These are phyloP conservation scores for Stagonosporopsis cucurbitacearum DNA, from an alignment of 2,329 filamentous ascomycete species.

Conservation along the genomic window DNA sequence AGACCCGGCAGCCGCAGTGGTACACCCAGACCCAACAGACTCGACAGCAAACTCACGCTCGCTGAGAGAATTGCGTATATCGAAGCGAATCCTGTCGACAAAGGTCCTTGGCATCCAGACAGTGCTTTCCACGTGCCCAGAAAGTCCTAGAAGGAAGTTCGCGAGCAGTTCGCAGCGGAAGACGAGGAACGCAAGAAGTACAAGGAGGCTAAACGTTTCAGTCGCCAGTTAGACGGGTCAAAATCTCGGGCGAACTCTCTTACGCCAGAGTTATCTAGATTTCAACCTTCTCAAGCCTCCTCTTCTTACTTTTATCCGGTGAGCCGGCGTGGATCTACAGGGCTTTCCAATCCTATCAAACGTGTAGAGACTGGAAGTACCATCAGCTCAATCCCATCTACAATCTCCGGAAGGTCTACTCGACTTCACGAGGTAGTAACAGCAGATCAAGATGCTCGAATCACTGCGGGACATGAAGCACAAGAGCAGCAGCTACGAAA, in stretches of 20 bases:
- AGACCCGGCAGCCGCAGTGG: constrained; percentile 4
- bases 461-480: constrained; percentile 45
- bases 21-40: constrained; percentile 3
- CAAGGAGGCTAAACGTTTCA: constrained; percentile 10
- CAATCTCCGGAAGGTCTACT: constrained; percentile 15
- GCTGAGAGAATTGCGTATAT: constrained; percentile 12
- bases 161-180: constrained; percentile 1
- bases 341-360: constrained; percentile 10
- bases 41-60: constrained; percentile 5
- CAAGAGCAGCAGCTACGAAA: constrained; percentile 41
- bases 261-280: constrained; percentile 12
- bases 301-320: constrained; percentile 10
- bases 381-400: constrained; percentile 16
- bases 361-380: constrained; percentile 17
- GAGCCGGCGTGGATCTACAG: neutral
- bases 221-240: constrained; percentile 34
- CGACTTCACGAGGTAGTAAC: constrained; percentile 20
- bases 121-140: constrained; percentile 15
- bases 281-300: constrained; percentile 14
- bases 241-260: constrained; percentile 25
- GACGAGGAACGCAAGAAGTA: constrained; percentile 13
- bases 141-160: constrained; percentile 13
- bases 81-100: constrained; percentile 7
- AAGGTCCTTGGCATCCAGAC: constrained; percentile 16
- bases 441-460: constrained; percentile 39